Conservation (phyloP, 805 yeast species). For the Candida yuanshanica region DNA sequence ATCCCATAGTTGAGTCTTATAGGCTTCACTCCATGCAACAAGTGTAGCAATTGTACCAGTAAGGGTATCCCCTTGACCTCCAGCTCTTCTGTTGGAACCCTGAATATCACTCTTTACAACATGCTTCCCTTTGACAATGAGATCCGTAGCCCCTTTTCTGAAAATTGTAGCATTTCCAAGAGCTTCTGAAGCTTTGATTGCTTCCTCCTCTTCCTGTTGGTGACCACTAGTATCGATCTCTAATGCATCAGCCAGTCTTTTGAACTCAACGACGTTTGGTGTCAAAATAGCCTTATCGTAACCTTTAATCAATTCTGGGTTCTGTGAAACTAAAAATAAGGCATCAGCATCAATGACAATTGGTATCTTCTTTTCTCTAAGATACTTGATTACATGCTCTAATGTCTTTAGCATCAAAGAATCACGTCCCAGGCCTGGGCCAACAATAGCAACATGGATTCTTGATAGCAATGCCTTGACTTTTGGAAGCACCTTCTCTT, state of each 20-base stretch:
- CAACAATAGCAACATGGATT: slow-evolving; percentile 78
- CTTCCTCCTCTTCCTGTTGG: slow-evolving; percentile 15
- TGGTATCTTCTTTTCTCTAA: slow-evolving; percentile 55
- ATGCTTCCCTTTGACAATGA: slow-evolving; percentile 47
- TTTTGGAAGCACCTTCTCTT: slow-evolving; percentile 46
- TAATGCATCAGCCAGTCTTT: slow-evolving; percentile 52
- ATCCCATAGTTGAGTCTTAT: slow-evolving; percentile 56
- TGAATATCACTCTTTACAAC: slow-evolving; percentile 37
- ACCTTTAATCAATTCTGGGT: slow-evolving; percentile 50
- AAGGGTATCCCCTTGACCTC: slow-evolving; percentile 95
- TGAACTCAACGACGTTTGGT: slow-evolving; percentile 85
- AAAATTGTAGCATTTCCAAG: slow-evolving; percentile 59
- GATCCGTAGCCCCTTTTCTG: slow-evolving; percentile 67
- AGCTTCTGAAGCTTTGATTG: slow-evolving; percentile 38
- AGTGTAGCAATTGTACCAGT: slow-evolving; percentile 83
- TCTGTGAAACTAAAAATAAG: slow-evolving; percentile 54
- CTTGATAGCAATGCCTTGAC: slow-evolving; percentile 51
- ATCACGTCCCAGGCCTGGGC: slow-evolving; percentile 94
- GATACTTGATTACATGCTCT: slow-evolving; percentile 46
- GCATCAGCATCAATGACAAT: slow-evolving; percentile 91
- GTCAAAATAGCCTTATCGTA: slow-evolving; percentile 66
- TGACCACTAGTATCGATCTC: slow-evolving; percentile 22
- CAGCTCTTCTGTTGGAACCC: slow-evolving; percentile 80
- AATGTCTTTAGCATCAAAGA: slow-evolving; percentile 55
- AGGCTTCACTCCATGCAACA: slow-evolving; percentile 71